These are phyloP conservation scores for Hypomontagnella submonticulosa DNA, from an alignment of 495 filamentous ascomycete genomes.

Conservation along the genomic window DNA sequence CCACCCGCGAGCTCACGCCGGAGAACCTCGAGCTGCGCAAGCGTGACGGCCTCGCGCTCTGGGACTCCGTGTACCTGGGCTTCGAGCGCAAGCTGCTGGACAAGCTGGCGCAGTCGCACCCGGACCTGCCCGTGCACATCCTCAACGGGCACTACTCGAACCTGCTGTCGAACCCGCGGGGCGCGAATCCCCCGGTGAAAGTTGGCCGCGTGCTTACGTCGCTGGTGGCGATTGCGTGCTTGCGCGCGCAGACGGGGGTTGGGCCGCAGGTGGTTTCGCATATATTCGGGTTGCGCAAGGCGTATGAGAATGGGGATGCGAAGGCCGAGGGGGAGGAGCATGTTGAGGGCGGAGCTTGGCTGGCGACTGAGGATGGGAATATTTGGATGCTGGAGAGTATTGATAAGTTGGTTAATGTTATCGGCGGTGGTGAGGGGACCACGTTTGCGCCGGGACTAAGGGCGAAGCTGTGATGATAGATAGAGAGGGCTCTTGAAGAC, in stretches of 20 bases:
- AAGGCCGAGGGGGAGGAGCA: slow-evolving; percentile 62
- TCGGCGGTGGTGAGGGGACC: slow-evolving; percentile 66
- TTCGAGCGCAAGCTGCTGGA: slow-evolving; percentile 74
- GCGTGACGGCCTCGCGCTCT: slow-evolving; percentile 68
- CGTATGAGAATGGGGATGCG: slow-evolving; percentile 70
- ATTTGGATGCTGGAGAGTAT: slow-evolving; percentile 76
- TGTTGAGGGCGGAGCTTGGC: slow-evolving; percentile 66
- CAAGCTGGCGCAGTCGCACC: slow-evolving; percentile 73
- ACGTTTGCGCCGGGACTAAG: slow-evolving; percentile 68
- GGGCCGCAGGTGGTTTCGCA: slow-evolving; percentile 82
- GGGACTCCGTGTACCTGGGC: slow-evolving; percentile 78
- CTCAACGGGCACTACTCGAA: slow-evolving; percentile 75
- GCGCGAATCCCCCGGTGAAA: slow-evolving; percentile 35
- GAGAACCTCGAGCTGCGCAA: slow-evolving; percentile 64
- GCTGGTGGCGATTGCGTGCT: slow-evolving; percentile 73
- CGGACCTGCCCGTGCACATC: slow-evolving; percentile 82
- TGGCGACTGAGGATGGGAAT: slow-evolving; percentile 78
- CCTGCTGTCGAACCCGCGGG: slow-evolving; percentile 70
- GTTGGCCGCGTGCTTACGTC: slow-evolving; percentile 73
- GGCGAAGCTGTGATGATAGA: slow-evolving; percentile 62
- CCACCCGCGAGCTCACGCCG: slow-evolving; percentile 59
- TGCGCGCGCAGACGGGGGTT: slow-evolving; percentile 80
- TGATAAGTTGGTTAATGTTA: slow-evolving; percentile 72
- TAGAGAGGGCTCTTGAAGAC: background rate
- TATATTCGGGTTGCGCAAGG: slow-evolving; percentile 77